Base-by-base conservation (phyloP, 129 eudicot species). In the Centrapalus pauciflorus region DNA sequence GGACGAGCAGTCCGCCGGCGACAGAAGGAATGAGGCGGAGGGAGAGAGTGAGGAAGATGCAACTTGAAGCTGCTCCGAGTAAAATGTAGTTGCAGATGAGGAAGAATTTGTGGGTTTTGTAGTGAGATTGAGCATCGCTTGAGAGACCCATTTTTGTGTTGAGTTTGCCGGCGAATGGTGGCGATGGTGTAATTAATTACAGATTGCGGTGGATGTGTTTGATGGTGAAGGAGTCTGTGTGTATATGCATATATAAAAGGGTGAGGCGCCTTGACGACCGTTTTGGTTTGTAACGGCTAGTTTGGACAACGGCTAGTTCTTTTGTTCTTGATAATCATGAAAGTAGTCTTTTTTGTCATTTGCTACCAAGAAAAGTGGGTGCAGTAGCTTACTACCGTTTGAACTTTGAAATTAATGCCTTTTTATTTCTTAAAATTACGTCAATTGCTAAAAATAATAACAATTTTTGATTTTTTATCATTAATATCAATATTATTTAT, bases 21-120 rank as follows among this genome's bases (percentile, higher is more conserved):
- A 65, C 61, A 14, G 96, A 87, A 1, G 96, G 98, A 81, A 91
- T 17, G 23, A 91, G 84, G 72, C 96, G 95, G 83, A 91, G 96
- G 55, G 90, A 85, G 76, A 91, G 98, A 1, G 86, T 88, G 3
- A 91, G 79, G 89, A 88, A 91, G 67, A 91, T 87, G 90, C 98
- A 91, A 50, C 90, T 79, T 3, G 94, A 91, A 66, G 98, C 88
- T 38, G 98, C 87, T 16, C 96, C 98, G 6, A 91, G 78, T 48
- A 91, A 75, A 74, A 83, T 64, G 90, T 91, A 91, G 79, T 91
- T 91, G 73, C 68, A 55, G 5, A 87, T 65, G 10, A 87, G 77
- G 90, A 91, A 91, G 38, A 88, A 29, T 46, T 87, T 91, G 84
- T 88, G 98, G 38, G 94, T 88, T 13, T 77, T 79, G 72, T 66